phyloP scores from a whole-genome alignment of 495 filamentous ascomycete genomes.

The Penicillium canescens region DNA sequence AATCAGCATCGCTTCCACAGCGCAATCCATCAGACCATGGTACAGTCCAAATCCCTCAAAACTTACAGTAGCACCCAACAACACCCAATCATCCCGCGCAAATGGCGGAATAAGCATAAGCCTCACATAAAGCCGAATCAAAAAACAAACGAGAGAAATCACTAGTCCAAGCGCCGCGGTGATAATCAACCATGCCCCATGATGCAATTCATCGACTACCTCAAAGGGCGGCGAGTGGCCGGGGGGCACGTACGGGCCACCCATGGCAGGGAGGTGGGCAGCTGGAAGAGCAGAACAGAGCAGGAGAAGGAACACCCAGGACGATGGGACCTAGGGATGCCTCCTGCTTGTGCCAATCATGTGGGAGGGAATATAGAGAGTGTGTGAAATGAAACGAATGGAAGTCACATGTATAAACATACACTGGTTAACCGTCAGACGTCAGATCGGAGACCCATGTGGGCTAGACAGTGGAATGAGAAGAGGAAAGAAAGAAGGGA shows the following conservation, averaged over 20 bases:
- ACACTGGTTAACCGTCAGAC: too few species aligned
- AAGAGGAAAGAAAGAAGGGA: neutral
- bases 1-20: neutral
- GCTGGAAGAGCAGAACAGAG: too few species aligned
- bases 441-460: neutral
- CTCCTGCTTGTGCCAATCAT: neutral
- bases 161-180: constrained; percentile 47
- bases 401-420: neutral
- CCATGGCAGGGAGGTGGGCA: constrained; percentile 17
- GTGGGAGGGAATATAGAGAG: neutral
- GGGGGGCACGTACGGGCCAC: constrained; percentile 30
- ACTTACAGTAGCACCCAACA: constrained; percentile 40
- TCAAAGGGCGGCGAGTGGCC: constrained; percentile 43
- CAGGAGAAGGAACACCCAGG: neutral
- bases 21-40: neutral
- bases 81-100: constrained; percentile 39
- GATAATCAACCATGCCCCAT: constrained; percentile 49
- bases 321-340: neutral
- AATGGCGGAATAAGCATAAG: constrained; percentile 38
- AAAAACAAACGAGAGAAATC: constrained; percentile 43
- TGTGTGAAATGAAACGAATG: neutral
- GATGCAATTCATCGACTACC: constrained; percentile 41
- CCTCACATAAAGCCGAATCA: constrained; percentile 48
- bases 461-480: neutral
- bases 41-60: neutral